Conservation (phyloP, 495 filamentous ascomycete species). For the Xylaria longipes region DNA sequence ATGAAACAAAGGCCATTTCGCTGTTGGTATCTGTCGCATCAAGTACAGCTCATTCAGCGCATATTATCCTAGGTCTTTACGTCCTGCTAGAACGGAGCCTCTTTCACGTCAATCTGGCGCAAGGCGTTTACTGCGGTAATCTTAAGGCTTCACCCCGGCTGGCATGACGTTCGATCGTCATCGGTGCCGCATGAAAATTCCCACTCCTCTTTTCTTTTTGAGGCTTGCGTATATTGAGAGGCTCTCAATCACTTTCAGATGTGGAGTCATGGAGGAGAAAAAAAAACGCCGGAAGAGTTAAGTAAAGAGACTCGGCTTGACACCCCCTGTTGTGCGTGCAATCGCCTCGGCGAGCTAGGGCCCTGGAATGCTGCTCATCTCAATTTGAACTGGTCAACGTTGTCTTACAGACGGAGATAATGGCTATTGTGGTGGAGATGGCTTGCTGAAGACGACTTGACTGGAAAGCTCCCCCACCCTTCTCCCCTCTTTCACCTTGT, state of each 20-base stretch:
- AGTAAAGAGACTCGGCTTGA: slow-evolving; percentile 20
- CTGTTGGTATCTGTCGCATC: slow-evolving; percentile 18
- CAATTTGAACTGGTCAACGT: slow-evolving; percentile 43
- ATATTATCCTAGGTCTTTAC: not conserved
- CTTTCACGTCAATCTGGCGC: slow-evolving; percentile 11
- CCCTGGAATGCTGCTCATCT: slow-evolving; percentile 43
- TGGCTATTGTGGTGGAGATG: slow-evolving; percentile 40
- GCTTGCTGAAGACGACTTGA: slow-evolving; percentile 37
- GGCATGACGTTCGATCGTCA: slow-evolving; percentile 24
- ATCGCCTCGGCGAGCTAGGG: slow-evolving; percentile 36
- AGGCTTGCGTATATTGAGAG: slow-evolving; percentile 26
- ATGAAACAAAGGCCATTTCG: slow-evolving; percentile 1
- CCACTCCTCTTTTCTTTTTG: slow-evolving; percentile 20
- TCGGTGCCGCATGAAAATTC: slow-evolving; percentile 20
- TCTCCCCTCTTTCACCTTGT: slow-evolving; percentile 4
- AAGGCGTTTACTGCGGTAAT: slow-evolving; percentile 29
- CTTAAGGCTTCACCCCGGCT: slow-evolving; percentile 17
- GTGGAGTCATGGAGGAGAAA: slow-evolving; percentile 21
- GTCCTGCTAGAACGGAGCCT: slow-evolving; percentile 1
- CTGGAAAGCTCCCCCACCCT: slow-evolving; percentile 35
- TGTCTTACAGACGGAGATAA: slow-evolving; percentile 47
- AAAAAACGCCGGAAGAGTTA: slow-evolving; percentile 22
- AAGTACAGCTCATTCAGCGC: slow-evolving; percentile 18
- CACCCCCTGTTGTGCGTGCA: slow-evolving; percentile 28
- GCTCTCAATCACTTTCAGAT: slow-evolving; percentile 10